Evolutionary conservation across 2,329 filamentous ascomycete genomes (phyloP).

Genomic region (Teratosphaeriaceae sp.): DNA sequence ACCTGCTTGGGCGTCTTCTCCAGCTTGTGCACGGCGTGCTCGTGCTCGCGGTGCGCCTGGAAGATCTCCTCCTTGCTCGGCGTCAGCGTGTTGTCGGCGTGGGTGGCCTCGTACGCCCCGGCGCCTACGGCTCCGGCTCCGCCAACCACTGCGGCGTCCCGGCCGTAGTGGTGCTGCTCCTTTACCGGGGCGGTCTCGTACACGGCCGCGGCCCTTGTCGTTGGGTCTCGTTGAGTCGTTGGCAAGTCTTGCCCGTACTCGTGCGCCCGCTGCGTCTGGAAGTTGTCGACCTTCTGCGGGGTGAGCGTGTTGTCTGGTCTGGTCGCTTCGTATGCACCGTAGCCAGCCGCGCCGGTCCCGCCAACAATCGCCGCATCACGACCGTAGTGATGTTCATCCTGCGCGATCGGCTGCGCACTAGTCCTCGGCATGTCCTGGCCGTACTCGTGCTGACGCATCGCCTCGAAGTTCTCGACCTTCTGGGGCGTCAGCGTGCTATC

Average conservation of each 20-base stretch:
- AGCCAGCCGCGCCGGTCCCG: constrained; percentile 21
- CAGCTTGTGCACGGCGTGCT: constrained; percentile 22
- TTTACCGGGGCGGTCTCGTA: constrained; percentile 9
- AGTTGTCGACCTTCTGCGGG: too few species aligned
- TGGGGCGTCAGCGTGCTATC: neutral
- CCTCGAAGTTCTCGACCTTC: neutral
- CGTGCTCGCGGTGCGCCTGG: constrained; percentile 12
- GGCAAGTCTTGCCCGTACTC: too few species aligned
- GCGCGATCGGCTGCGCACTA: constrained; percentile 8
- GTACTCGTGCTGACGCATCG: constrained; percentile 12
- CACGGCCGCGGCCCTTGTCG: neutral
- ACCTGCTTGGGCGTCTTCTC: constrained; percentile 27
- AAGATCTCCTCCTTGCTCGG: neutral
- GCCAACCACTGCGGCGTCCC: constrained; percentile 27
- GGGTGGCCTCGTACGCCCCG: constrained; percentile 25
- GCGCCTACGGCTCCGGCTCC: constrained; percentile 21
- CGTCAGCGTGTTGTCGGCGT: neutral
- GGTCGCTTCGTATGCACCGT: constrained; percentile 12
- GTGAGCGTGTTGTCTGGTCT: constrained; percentile 5
- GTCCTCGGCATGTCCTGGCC: constrained; percentile 32
- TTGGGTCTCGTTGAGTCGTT: too few species aligned
- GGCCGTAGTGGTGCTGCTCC: constrained; percentile 20
- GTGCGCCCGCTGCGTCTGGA: too few species aligned
- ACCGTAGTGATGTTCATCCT: constrained; percentile 19
- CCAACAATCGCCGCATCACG: constrained; percentile 27